Evolutionary conservation across 202 grass and related monocot species (phyloP), one percentile per base, ranked within the genome.

Genomic region (Setaria viridis): DNA sequence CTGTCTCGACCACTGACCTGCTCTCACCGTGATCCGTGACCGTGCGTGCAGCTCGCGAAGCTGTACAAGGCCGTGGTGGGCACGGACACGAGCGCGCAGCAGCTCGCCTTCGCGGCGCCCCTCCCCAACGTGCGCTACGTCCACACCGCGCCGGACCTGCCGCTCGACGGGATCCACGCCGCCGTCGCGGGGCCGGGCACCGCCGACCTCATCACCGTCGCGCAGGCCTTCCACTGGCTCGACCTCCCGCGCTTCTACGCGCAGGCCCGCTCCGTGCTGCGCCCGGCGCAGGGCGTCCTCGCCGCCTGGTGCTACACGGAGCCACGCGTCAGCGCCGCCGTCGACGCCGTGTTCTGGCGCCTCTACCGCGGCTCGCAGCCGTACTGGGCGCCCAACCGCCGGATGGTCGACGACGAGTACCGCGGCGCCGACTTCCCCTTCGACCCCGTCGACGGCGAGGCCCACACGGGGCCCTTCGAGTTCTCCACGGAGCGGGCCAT

Each of bases 241-340:
- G 74, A 98, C 88, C 95, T 91, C 16, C 85, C 93, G 11, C 65
- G 32, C 67, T 95, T 98, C 89, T 95, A 95, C 76, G 71, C 57
- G 54, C 86, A 94, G 85, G 62, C 20, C 1, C 67, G 78, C 47
- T 89, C 91, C 41, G 39, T 98, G 9, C 91, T 95, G 12, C 85
- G 80, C 79, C 70, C 85, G 7, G 11, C 2, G 17, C 51, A 54
- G 11, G 95, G 95, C 3, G 85, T 98, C 69, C 85, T 98, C 72
- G 95, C 95, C 13, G 89, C 83, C 10, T 98, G 95, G 95, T 98
- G 95, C 86, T 95, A 98, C 83, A 95, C 89, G 9, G 85, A 90
- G 88, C 89, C 95, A 0, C 68, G 77, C 10, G 88, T 98, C 56
- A 62, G 88, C 60, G 57, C 35, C 4, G 84, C 78, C 39, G 93